Conservation (phyloP, 2,329 filamentous ascomycete species). For the Epichloe typhina region DNA sequence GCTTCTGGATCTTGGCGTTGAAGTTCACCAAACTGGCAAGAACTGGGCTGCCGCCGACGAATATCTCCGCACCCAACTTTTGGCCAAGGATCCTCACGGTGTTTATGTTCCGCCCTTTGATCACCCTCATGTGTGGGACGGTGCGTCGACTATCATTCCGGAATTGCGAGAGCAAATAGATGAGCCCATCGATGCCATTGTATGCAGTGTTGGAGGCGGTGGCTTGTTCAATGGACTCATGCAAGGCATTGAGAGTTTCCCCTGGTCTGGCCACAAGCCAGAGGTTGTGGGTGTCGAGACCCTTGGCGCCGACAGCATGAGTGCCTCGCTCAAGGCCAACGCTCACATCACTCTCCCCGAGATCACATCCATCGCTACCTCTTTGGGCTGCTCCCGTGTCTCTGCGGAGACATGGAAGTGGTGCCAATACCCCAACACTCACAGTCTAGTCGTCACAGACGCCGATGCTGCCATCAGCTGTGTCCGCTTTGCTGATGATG, state of each 20-base stretch:
- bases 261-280: constrained; percentile 21
- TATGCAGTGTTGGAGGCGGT: constrained; percentile 71
- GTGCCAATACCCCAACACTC: constrained; percentile 29
- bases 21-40: constrained; percentile 55
- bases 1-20: constrained; percentile 52
- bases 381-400: constrained; percentile 61
- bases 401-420: constrained; percentile 55
- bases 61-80: constrained; percentile 46
- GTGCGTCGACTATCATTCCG: constrained; percentile 45
- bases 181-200: constrained; percentile 49
- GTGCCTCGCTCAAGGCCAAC: constrained; percentile 43
- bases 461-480: constrained; percentile 69
- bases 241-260: constrained; percentile 45
- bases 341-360: constrained; percentile 48
- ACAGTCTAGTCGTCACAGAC: constrained; percentile 25
- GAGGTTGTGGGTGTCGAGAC: constrained; percentile 66
- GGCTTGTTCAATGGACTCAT: constrained; percentile 67
- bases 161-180: constrained; percentile 30
- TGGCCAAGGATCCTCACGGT: constrained; percentile 35
- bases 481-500: constrained; percentile 67
- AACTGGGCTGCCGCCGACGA: constrained; percentile 58
- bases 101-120: constrained; percentile 62
- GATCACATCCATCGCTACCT: constrained; percentile 66
- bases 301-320: constrained; percentile 55
- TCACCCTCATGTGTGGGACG: constrained; percentile 53